Evolutionary conservation across 495 filamentous ascomycete species (phyloP).

Genomic region (Xylaria bambusicola): DNA sequence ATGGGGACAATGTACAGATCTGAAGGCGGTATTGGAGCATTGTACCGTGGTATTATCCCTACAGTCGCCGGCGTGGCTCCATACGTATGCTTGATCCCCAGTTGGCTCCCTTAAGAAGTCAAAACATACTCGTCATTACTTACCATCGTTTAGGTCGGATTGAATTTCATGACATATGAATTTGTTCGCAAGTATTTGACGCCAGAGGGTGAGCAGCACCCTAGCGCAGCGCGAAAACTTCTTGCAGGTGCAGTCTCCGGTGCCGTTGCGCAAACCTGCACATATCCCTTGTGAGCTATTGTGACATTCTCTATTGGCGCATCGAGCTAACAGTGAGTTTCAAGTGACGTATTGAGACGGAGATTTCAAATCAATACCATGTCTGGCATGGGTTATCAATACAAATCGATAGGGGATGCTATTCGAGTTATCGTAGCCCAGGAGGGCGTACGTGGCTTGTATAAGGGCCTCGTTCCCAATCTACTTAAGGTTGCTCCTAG

Average conservation of each 20-base stretch:
- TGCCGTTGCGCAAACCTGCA: constrained; percentile 96
- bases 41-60: constrained; percentile 91
- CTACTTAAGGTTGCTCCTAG: constrained; percentile 95
- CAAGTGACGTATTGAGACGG: constrained; percentile 88
- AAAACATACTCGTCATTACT: constrained; percentile 15
- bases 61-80: constrained; percentile 95
- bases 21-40: constrained; percentile 79
- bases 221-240: constrained; percentile 76
- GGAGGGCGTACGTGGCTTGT: constrained; percentile 71
- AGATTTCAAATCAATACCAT: constrained; percentile 99
- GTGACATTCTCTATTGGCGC: no score
- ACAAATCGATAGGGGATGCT: constrained; percentile 83
- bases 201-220: constrained; percentile 83
- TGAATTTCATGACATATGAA: constrained; percentile 99
- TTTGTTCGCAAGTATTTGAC: constrained; percentile 81
- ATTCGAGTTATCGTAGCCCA: constrained; percentile 75
- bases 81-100: constrained; percentile 59
- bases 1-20: constrained; percentile 83
- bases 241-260: constrained; percentile 88
- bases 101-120: not conserved
- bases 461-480: constrained; percentile 93
- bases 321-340: constrained; percentile 22
- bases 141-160: constrained; percentile 66
- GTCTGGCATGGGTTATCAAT: constrained; percentile 97
- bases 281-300: constrained; percentile 86